Percentiles rank a stretch among this genome's conserved stretches.
phyloP scores from a whole-genome alignment of 352 stramenopile species.

The Lagenidium giganteum region DNA sequence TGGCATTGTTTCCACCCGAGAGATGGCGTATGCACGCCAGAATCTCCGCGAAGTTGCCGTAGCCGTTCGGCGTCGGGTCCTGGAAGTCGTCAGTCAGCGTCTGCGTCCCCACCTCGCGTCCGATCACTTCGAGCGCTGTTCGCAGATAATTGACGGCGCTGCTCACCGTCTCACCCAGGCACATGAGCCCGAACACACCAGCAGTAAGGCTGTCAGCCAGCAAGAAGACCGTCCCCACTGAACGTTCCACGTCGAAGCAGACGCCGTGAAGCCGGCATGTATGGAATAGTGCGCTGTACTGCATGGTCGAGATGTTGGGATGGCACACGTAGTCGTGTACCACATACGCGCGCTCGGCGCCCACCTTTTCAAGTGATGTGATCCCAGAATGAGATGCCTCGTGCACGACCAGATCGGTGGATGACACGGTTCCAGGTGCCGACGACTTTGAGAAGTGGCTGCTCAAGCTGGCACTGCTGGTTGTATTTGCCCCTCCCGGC shows the following conservation, averaged over 20 bases:
- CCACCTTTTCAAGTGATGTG: slow-evolving; percentile 9
- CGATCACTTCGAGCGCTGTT: slow-evolving; percentile 73
- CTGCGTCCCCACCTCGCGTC: slow-evolving; percentile 50
- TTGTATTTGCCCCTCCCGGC: too few relatives aligned
- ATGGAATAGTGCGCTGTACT: slow-evolving; percentile 85
- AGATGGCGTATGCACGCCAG: slow-evolving; percentile 43
- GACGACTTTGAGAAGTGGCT: too few relatives aligned
- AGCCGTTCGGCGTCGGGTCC: slow-evolving; percentile 4
- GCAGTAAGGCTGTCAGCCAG: slow-evolving; percentile 77
- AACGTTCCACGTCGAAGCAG: slow-evolving; percentile 75
- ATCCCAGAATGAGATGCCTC: slow-evolving; percentile 20
- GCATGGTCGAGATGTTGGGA: slow-evolving; percentile 71
- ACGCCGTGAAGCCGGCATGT: slow-evolving; percentile 82
- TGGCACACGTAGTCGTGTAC: slow-evolving; percentile 75
- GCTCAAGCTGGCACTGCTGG: too few relatives aligned
- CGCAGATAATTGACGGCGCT: slow-evolving; percentile 54
- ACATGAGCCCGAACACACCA: slow-evolving; percentile 66
- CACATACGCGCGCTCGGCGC: slow-evolving; percentile 48
- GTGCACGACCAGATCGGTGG: slow-evolving; percentile 16
- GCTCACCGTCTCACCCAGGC: slow-evolving; percentile 43
- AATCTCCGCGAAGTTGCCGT: slow-evolving; percentile 59
- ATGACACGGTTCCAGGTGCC: too few relatives aligned
- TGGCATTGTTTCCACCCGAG: slow-evolving; percentile 29
- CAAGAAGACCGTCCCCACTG: slow-evolving; percentile 67
- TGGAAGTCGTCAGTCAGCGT: slow-evolving; percentile 11